phyloP scores from a whole-genome alignment of 1,284 basidiomycete genomes.

The Fomitopsis schrenkii region DNA sequence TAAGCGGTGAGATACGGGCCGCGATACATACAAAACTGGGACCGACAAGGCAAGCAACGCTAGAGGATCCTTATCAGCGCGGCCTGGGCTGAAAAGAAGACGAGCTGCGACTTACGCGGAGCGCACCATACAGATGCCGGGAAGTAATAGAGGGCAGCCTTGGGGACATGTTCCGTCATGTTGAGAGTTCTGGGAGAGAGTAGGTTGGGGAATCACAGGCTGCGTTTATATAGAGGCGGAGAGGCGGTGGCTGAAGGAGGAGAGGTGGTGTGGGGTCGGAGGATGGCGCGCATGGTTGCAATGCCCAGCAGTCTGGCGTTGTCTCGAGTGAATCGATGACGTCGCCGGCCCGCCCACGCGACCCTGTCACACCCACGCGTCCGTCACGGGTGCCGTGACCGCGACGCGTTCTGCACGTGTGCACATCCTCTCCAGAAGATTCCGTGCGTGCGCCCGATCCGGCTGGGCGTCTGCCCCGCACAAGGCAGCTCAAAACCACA shows the following conservation, averaged over 20 bases:
- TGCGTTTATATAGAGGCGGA: neutral
- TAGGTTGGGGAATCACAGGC: neutral
- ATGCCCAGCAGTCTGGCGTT: neutral
- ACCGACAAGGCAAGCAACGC: slow-evolving; percentile 49
- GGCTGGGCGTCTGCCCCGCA: neutral
- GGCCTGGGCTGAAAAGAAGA: neutral
- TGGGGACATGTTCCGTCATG: slow-evolving; percentile 24
- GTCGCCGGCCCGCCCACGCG: neutral
- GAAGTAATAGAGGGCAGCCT: slow-evolving; percentile 40
- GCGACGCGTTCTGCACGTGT: neutral
- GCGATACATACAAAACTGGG: neutral
- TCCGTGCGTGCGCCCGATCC: slow-evolving; percentile 4
- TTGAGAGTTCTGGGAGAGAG: neutral
- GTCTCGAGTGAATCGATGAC: slow-evolving; percentile 2
- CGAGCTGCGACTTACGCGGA: slow-evolving; percentile 41
- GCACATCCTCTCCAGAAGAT: slow-evolving; percentile 21
- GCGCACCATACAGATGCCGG: slow-evolving; percentile 57
- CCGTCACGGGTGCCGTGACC: neutral
- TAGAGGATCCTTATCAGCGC: slow-evolving; percentile 13
- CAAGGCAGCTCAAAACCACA: neutral
- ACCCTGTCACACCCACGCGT: neutral
- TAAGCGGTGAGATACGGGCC: slow-evolving; percentile 5
- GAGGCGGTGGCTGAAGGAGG: neutral
- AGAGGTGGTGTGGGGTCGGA: neutral
- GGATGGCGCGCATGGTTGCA: neutral